These are phyloP conservation scores for Tagetes erecta DNA, from an alignment of 129 eudicot genomes.

Conservation along the genomic window DNA sequence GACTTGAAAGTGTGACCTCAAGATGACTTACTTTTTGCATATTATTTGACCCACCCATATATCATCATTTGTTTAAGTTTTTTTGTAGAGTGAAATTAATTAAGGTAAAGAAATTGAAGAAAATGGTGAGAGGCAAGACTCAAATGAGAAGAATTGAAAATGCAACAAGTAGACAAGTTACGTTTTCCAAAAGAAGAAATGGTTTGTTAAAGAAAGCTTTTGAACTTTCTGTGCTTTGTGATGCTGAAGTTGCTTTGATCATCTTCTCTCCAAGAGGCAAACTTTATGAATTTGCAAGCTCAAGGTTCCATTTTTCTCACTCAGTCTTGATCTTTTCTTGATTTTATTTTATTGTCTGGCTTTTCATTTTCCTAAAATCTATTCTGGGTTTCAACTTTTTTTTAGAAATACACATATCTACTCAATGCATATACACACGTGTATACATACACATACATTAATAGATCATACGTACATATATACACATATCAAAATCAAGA, in stretches of 20 bases:
- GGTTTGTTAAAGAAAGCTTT: slow-evolving; percentile 77
- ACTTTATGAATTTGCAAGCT: slow-evolving; percentile 85
- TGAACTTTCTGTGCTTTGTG: slow-evolving; percentile 89
- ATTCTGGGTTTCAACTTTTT: slow-evolving; percentile 13
- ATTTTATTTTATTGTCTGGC: slow-evolving; percentile 1
- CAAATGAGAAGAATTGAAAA: slow-evolving; percentile 91
- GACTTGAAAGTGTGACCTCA: neutral
- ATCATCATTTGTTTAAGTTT: neutral
- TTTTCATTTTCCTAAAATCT: neutral
- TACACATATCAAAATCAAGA: too few species aligned
- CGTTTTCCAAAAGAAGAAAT: slow-evolving; percentile 81
- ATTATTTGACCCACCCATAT: too few species aligned
- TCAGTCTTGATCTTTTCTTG: slow-evolving; percentile 7
- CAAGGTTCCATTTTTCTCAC: slow-evolving; percentile 54
- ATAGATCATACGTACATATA: too few species aligned
- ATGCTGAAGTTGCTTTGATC: slow-evolving; percentile 82
- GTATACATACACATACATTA: neutral
- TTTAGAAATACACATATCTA: neutral
- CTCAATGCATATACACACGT: slow-evolving; percentile 5
- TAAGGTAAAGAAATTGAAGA: neutral
- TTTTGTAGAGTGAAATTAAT: slow-evolving; percentile 7
- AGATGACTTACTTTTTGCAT: neutral
- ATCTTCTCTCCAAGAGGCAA: slow-evolving; percentile 92
- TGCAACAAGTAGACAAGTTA: slow-evolving; percentile 89
- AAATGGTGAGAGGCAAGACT: slow-evolving; percentile 89